Conservation (phyloP, 2,329 filamentous ascomycete species). For the Aurifilum marmelostoma region DNA sequence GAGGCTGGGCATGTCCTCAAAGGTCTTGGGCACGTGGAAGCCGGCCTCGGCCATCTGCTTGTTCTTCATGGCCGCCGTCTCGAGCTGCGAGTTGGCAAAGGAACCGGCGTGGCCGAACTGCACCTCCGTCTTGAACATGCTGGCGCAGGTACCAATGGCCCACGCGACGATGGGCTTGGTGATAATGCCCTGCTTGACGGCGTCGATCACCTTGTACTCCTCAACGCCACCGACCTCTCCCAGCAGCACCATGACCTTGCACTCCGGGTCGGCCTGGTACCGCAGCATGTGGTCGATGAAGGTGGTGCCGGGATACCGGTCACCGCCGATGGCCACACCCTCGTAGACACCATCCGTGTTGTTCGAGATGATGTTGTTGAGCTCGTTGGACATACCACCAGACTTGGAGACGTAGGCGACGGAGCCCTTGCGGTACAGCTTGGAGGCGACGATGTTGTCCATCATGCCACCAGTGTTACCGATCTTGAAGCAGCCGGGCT, state of each 20-base stretch:
- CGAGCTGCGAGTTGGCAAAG: constrained; percentile 98
- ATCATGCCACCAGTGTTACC: constrained; percentile 99
- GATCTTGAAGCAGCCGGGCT: constrained; percentile 99
- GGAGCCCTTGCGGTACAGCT: constrained; percentile 99
- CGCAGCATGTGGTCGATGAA: constrained; percentile 98
- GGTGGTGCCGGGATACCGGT: constrained; percentile 97
- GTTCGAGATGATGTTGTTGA: constrained; percentile 99
- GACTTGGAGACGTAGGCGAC: constrained; percentile 99
- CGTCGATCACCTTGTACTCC: constrained; percentile 99
- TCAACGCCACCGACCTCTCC: constrained; percentile 99
- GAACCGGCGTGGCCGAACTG: constrained; percentile 99
- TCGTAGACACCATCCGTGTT: constrained; percentile 98
- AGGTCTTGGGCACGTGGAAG: constrained; percentile 92
- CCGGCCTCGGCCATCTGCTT: constrained; percentile 93
- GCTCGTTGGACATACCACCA: constrained; percentile 99
- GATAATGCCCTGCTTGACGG: constrained; percentile 90
- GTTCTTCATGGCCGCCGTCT: constrained; percentile 97
- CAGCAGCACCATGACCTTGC: constrained; percentile 94
- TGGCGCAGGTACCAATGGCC: constrained; percentile 98
- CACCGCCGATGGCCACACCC: constrained; percentile 98
- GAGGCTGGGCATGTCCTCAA: constrained; percentile 85
- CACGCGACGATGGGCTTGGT: constrained; percentile 99
- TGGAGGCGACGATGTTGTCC: constrained; percentile 99
- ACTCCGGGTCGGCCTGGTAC: constrained; percentile 94
- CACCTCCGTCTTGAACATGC: constrained; percentile 99